phyloP scores from a whole-genome alignment of 805 yeast species.

The Scheffersomyces stipitis region DNA sequence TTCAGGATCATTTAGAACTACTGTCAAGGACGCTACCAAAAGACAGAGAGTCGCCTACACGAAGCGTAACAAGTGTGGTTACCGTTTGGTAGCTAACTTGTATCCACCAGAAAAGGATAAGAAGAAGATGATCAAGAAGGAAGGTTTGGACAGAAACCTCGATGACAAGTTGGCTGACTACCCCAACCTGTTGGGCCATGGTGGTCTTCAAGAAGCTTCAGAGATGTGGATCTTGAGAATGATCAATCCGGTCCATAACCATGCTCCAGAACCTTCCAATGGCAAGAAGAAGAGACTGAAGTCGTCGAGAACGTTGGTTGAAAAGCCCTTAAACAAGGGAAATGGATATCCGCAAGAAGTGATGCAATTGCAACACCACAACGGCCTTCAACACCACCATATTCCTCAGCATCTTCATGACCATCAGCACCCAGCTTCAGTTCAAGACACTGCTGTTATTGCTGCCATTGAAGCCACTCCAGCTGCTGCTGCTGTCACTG shows the following conservation, averaged over 20 bases:
- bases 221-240: slow-evolving; percentile 49
- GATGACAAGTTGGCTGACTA: slow-evolving; percentile 27
- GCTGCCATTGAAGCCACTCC: slow-evolving; percentile 42
- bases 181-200: too few relatives aligned
- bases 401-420: slow-evolving; percentile 26
- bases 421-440: slow-evolving; percentile 28
- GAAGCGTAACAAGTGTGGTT: slow-evolving; percentile 47
- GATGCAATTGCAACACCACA: slow-evolving; percentile 21
- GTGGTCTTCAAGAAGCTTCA: not conserved
- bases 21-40: slow-evolving; percentile 45
- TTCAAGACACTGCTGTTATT: slow-evolving; percentile 43
- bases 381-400: slow-evolving; percentile 16
- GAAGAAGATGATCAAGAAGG: slow-evolving; percentile 29
- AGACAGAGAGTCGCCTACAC: slow-evolving; percentile 49
- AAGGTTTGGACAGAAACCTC: slow-evolving; percentile 22
- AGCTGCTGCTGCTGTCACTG: slow-evolving; percentile 28
- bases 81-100: slow-evolving; percentile 43
- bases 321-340: slow-evolving; percentile 40
- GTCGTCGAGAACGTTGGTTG: slow-evolving; percentile 41
- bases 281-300: slow-evolving; percentile 37
- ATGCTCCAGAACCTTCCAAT: slow-evolving; percentile 40
- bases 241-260: slow-evolving; percentile 48
- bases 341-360: slow-evolving; percentile 23
- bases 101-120: slow-evolving; percentile 46
- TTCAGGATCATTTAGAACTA: slow-evolving; percentile 45